Evolutionary conservation across 2,329 filamentous ascomycete genomes (phyloP), one percentile per base, ranked within the genome.

Genomic region (Fusarium armeniacum): DNA sequence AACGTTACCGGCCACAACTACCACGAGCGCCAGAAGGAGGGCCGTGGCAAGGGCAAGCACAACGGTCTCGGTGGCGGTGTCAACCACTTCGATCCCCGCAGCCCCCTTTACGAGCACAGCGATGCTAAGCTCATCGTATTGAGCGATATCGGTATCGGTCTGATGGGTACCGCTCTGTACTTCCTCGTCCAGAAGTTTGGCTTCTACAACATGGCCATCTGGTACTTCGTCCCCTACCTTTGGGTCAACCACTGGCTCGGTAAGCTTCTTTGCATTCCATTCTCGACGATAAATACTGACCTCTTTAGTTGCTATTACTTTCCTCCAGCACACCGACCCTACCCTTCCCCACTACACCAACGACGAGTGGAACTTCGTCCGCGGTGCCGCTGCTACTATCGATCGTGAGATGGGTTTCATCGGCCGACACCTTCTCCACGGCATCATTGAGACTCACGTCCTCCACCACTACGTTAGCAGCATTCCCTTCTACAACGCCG

Each of bases 211-310:
- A 85, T 98, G 79, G 83, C 92, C 64, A 91, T 99, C 69, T 98
- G 96, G 95, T 99, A 99, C 84, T 90, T 94, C 77, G 78, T 97
- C 62, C 96, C 96, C 38, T 99, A 98, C 81, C 86, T 98, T 66
- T 98, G 95, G 95, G 94, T 98, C 59, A 97, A 98, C 88, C 94
- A 98, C 89, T 98, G 95, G 95, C 91, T 98, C 59, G 93, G 93
- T 96, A 90, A 87, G 92, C 87, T 61, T 54, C 18, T 46, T 15
- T 41, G 13, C 26, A 30, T 32, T 26, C 16, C 15, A 26, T 49
- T 15, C 13, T 28, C 16, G 12, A 13, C 20, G 6, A 28, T 22
- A 13, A 10, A 57, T 59, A 60, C 70, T 72, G 59, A 76, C 77
- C 76, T 80, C n/a, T n/a, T 12, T 74, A 95, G 94, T 98, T 73